Evolutionary conservation across 305 asterid genomes (phyloP).

Genomic region (Fraxinus platypoda): DNA sequence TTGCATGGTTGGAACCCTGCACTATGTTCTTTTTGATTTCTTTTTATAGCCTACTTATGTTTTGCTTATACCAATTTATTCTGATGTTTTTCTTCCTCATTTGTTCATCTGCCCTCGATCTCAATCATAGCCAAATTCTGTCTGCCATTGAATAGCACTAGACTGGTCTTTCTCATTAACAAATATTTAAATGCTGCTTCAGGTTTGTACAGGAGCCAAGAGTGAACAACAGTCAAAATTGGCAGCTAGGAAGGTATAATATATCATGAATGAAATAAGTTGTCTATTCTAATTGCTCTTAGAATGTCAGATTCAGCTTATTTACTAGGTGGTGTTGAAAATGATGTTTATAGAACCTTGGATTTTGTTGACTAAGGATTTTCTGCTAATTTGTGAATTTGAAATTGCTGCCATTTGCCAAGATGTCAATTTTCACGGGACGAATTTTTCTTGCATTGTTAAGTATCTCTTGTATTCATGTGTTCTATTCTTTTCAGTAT

Average conservation of each 20-base stretch:
- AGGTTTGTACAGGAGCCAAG: constrained; percentile 84
- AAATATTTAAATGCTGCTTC: constrained; percentile 17
- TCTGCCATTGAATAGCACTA: neutral
- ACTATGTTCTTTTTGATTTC: constrained; percentile 1
- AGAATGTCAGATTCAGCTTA: neutral
- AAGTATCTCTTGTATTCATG: constrained; percentile 1
- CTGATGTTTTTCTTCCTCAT: neutral
- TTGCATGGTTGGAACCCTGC: constrained; percentile 1
- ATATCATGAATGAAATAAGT: constrained; percentile 2
- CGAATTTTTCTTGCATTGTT: neutral
- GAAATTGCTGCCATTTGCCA: constrained; percentile 1
- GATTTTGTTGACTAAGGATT: neutral
- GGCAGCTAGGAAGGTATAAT: constrained; percentile 68
- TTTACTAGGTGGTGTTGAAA: neutral
- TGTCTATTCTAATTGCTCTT: neutral
- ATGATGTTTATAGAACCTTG: constrained; percentile 2
- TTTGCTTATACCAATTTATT: neutral
- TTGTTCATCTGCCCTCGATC: neutral
- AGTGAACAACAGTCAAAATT: constrained; percentile 71
- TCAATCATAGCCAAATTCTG: neutral
- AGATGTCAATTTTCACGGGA: constrained; percentile 7
- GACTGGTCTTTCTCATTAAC: neutral
- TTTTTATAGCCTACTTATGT: neutral
- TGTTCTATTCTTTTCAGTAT: constrained; percentile 39
- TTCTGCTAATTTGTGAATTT: constrained; percentile 7